phyloP scores from a whole-genome alignment of 1,284 basidiomycete species.

The Apiotrichum veenhuisii region DNA sequence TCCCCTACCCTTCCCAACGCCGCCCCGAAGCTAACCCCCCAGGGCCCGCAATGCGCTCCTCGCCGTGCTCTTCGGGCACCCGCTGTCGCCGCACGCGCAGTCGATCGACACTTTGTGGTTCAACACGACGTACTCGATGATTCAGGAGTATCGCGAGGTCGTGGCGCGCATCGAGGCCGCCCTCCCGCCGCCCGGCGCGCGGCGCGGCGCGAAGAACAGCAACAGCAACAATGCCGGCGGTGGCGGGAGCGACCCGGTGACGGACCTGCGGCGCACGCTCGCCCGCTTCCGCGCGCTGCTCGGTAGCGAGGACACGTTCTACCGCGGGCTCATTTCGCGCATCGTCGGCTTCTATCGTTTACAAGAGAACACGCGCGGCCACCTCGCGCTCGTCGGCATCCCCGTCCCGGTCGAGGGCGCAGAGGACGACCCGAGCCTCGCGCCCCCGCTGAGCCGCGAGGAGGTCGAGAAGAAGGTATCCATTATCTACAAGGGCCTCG shows the following conservation, averaged over 20 bases:
- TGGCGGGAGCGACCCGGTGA: constrained; percentile 52
- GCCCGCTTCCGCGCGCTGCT: constrained; percentile 83
- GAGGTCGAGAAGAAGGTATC: constrained; percentile 62
- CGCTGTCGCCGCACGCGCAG: constrained; percentile 69
- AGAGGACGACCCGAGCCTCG: constrained; percentile 8
- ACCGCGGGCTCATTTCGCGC: constrained; percentile 69
- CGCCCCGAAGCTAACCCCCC: no score
- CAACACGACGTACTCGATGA: constrained; percentile 83
- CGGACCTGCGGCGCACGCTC: constrained; percentile 78
- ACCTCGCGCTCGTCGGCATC: constrained; percentile 60
- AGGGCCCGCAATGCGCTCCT: constrained; percentile 75
- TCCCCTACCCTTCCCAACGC: no score
- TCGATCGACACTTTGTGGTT: constrained; percentile 85
- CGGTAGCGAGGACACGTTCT: constrained; percentile 80
- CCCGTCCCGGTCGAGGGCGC: constrained; percentile 37
- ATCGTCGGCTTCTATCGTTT: constrained; percentile 62
- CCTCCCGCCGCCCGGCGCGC: constrained; percentile 21
- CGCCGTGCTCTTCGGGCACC: constrained; percentile 68
- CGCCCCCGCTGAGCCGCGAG: constrained; percentile 52
- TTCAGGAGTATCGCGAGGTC: constrained; percentile 73
- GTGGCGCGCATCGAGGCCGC: constrained; percentile 62
- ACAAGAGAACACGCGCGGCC: constrained; percentile 21
- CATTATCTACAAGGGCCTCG: constrained; percentile 78
- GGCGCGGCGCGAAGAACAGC: background rate
- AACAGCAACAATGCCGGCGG: constrained; percentile 4